phyloP scores from a whole-genome alignment of 73 alveolate genomes.

The Paraurostyla sp. region DNA sequence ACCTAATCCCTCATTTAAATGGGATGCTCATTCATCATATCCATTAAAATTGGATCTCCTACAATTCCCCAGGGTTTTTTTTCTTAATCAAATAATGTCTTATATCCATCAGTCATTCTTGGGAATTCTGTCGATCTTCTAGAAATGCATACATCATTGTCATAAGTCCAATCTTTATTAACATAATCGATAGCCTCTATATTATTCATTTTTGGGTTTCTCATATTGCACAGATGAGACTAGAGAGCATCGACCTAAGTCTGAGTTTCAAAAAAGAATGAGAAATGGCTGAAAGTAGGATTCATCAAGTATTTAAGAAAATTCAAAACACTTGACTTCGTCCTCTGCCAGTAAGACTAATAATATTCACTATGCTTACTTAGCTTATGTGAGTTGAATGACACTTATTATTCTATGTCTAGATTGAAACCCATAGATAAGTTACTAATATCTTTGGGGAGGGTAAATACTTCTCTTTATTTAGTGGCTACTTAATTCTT shows the following conservation, averaged over 20 bases:
- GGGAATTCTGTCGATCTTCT: slow-evolving; percentile 69
- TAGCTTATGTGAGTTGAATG: background rate
- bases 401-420: background rate
- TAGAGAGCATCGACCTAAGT: slow-evolving; percentile 26
- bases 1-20: background rate
- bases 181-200: slow-evolving; percentile 41
- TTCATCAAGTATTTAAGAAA: slow-evolving; percentile 1
- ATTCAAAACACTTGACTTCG: background rate
- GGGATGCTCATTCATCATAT: slow-evolving; percentile 40
- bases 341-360: background rate
- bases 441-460: background rate
- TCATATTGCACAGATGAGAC: slow-evolving; percentile 8
- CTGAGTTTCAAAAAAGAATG: slow-evolving; percentile 48
- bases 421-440: slow-evolving; percentile 5
- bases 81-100: slow-evolving; percentile 6
- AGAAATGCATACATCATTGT: slow-evolving; percentile 56
- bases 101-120: background rate
- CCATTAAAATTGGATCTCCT: slow-evolving; percentile 44
- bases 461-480: background rate
- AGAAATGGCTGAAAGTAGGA: slow-evolving; percentile 36
- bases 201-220: slow-evolving; percentile 54
- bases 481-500: background rate
- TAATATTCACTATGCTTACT: background rate
- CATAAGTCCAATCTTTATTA: slow-evolving; percentile 52
- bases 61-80: slow-evolving; percentile 72